Conservation (phyloP, 129 eudicot species). For the Arctium lappa region DNA sequence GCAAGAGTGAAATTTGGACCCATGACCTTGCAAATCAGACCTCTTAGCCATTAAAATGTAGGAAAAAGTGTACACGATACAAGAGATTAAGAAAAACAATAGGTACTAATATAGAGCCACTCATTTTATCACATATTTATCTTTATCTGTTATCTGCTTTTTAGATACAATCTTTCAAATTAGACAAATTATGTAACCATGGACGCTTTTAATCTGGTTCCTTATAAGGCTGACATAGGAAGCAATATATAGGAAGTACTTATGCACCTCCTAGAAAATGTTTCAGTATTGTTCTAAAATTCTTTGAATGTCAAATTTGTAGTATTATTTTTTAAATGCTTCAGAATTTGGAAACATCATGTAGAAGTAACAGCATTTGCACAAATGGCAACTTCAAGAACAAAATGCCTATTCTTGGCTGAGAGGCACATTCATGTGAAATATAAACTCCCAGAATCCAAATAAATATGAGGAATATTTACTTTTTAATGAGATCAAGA, state of each 20-base stretch:
- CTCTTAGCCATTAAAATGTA: not conserved
- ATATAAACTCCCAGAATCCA: not conserved
- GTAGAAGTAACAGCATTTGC: not conserved
- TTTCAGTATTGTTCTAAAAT: not conserved
- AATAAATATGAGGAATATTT: not conserved
- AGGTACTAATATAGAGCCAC: not conserved
- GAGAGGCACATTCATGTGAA: not conserved
- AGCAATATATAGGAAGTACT: not conserved
- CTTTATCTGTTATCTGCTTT: not conserved
- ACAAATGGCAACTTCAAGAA: not conserved
- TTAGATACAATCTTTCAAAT: not conserved
- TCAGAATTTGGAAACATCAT: not conserved
- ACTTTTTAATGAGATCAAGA: not conserved
- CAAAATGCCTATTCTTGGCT: not conserved
- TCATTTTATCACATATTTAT: not conserved
- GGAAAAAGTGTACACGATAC: not conserved
- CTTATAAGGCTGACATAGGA: not conserved
- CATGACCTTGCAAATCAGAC: not conserved
- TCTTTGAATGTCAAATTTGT: not conserved
- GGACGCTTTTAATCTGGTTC: not conserved
- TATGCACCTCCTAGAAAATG: not conserved
- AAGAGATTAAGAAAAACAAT: not conserved
- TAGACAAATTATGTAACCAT: not conserved
- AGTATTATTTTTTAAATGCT: not conserved
- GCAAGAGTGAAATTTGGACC: not conserved